These are phyloP conservation scores for Colletotrichum eleusines DNA, from an alignment of 2,329 filamentous ascomycete species.

Conservation along the genomic window DNA sequence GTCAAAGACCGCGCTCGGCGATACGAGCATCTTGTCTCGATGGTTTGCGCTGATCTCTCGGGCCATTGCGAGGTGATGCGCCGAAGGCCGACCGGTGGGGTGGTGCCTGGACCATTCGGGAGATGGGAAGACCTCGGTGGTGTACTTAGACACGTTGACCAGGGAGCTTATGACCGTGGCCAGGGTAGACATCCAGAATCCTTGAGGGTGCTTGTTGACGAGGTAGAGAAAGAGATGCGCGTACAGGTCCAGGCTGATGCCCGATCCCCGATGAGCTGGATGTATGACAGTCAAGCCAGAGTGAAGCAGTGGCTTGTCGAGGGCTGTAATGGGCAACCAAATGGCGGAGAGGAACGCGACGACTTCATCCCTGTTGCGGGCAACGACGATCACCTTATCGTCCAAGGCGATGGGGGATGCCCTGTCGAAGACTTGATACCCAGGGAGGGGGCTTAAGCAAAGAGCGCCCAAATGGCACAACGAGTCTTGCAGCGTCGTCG, in stretches of 20 bases:
- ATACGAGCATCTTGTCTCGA: conserved; percentile 1
- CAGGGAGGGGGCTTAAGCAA: not conserved
- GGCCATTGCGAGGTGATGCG: not conserved
- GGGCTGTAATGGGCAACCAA: not conserved
- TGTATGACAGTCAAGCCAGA: not conserved
- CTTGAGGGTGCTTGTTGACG: not conserved
- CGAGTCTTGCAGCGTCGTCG: not conserved
- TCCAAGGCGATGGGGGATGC: not conserved
- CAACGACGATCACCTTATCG: not conserved
- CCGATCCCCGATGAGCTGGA: not conserved
- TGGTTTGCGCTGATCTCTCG: not conserved
- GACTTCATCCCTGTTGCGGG: not conserved
- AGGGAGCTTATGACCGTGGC: conserved; percentile 3
- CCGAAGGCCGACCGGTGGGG: not conserved
- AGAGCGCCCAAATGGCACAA: not conserved
- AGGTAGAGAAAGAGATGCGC: not conserved
- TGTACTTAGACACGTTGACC: not conserved
- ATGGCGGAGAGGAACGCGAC: not conserved
- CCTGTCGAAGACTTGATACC: not conserved
- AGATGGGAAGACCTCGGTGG: not conserved
- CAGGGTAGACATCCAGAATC: not conserved
- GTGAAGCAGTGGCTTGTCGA: not conserved
- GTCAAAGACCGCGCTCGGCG: not conserved
- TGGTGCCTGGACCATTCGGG: not conserved
- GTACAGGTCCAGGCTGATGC: not conserved